Percentiles rank a stretch among this genome's conserved stretches.
Conservation (phyloP, 2,329 filamentous ascomycete species). For the Aspergillus costaricaensis region DNA sequence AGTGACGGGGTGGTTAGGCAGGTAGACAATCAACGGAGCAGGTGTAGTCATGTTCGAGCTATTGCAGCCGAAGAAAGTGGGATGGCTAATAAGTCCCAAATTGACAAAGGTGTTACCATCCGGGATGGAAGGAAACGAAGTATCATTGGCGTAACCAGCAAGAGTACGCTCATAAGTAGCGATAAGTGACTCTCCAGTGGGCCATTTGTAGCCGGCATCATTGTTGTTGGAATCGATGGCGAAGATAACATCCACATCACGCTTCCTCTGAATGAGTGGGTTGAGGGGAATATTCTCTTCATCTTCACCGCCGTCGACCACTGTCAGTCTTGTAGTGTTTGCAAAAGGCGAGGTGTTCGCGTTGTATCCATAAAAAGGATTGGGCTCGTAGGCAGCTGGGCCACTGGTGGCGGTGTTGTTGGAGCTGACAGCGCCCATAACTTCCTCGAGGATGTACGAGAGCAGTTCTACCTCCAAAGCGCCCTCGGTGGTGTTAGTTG, state of each 20-base stretch:
- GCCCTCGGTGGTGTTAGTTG: not conserved
- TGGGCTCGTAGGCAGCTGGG: conserved; percentile 65
- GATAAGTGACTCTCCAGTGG: conserved; percentile 72
- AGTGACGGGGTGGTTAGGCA: conserved; percentile 79
- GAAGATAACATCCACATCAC: conserved; percentile 73
- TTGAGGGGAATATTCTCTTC: conserved; percentile 74
- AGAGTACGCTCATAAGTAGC: conserved; percentile 68
- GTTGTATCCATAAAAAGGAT: conserved; percentile 70
- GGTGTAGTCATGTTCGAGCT: conserved; percentile 58
- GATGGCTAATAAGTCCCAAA: conserved; percentile 67
- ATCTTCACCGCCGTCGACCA: conserved; percentile 75
- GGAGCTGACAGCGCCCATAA: conserved; percentile 61
- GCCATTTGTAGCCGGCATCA: conserved; percentile 69
- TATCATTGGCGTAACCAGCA: conserved; percentile 62
- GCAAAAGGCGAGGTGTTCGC: conserved; percentile 60
- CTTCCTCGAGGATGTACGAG: conserved; percentile 52
- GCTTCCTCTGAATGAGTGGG: conserved; percentile 68
- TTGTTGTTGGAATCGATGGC: conserved; percentile 66
- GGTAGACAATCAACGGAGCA: conserved; percentile 72
- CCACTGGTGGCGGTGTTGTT: not conserved
- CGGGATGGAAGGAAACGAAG: conserved; percentile 68
- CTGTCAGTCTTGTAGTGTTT: conserved; percentile 55
- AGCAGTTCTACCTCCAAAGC: not conserved
- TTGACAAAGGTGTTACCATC: conserved; percentile 74
- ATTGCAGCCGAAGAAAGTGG: conserved; percentile 78